Conservation (phyloP, 352 stramenopile species). For the Phytophthora sojae region DNA sequence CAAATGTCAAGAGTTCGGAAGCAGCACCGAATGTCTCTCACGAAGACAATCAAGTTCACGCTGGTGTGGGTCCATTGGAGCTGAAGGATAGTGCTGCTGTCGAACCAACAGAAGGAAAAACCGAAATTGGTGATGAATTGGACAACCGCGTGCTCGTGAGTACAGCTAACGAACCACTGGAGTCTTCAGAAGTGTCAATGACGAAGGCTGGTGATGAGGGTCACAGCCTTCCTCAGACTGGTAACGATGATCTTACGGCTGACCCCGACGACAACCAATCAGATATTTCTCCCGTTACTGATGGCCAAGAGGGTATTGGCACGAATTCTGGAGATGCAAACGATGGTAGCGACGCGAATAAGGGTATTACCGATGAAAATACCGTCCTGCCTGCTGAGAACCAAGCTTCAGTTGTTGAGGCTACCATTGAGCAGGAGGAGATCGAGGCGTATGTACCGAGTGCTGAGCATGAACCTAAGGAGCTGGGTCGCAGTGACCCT, state of each 20-base stretch:
- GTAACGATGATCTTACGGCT: neutral
- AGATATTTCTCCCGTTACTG: neutral
- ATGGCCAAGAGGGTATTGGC: neutral
- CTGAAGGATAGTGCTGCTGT: neutral
- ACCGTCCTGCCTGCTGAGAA: neutral
- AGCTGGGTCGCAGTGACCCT: neutral
- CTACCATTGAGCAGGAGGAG: neutral
- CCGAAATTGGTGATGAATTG: neutral
- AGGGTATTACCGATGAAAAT: neutral
- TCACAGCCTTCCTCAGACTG: neutral
- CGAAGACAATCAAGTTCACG: neutral
- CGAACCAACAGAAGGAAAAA: neutral
- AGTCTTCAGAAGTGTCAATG: neutral
- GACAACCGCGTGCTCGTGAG: neutral
- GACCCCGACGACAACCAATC: neutral
- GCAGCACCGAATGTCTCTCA: neutral
- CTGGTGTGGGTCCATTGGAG: neutral
- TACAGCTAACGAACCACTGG: neutral
- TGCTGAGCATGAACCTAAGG: neutral
- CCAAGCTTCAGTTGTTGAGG: constrained; percentile 1
- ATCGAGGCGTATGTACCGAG: neutral
- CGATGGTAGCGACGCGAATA: neutral
- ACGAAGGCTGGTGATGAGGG: neutral
- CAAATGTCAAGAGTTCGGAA: neutral
- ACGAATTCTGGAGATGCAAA: neutral